phyloP scores from a whole-genome alignment of 345 rosid genomes.

The Lepidium sativum region DNA sequence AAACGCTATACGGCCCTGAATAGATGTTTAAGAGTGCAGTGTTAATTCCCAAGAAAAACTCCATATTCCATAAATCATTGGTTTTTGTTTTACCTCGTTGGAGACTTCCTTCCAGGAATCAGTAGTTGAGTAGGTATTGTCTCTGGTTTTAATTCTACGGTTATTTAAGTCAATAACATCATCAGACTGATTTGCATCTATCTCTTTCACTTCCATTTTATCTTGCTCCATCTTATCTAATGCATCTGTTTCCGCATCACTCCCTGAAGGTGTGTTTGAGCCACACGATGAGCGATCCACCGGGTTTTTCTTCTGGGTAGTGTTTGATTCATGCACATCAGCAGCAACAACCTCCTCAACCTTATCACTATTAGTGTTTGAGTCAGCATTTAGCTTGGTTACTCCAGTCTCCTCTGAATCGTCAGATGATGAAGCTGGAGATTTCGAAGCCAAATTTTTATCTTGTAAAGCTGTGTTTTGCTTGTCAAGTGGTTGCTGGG shows the following conservation, averaged over 20 bases:
- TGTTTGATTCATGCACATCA: slow-evolving; percentile 40
- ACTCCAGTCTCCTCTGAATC: slow-evolving; percentile 55
- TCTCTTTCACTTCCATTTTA: slow-evolving; percentile 45
- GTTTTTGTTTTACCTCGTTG: slow-evolving; percentile 48
- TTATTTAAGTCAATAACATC: slow-evolving; percentile 33
- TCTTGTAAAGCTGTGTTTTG: slow-evolving; percentile 47
- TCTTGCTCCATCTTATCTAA: slow-evolving; percentile 39
- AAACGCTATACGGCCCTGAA: slow-evolving; percentile 85
- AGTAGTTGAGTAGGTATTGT: slow-evolving; percentile 30
- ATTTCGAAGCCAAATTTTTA: slow-evolving; percentile 46
- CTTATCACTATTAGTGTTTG: slow-evolving; percentile 33
- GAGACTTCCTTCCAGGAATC: slow-evolving; percentile 96
- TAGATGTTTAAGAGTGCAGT: neutral
- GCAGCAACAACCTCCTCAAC: slow-evolving; percentile 33
- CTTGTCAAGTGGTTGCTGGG: slow-evolving; percentile 33
- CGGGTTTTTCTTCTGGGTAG: slow-evolving; percentile 46
- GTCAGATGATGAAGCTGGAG: slow-evolving; percentile 35
- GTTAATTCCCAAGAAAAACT: neutral
- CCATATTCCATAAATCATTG: neutral
- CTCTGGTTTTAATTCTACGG: slow-evolving; percentile 51
- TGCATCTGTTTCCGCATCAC: slow-evolving; percentile 78
- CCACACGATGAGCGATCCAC: slow-evolving; percentile 93
- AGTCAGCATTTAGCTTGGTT: slow-evolving; percentile 32
- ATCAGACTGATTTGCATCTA: slow-evolving; percentile 39
- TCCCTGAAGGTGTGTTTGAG: slow-evolving; percentile 81